Evolutionary conservation across 1,284 basidiomycete genomes (phyloP).

Genomic region (Austroboletus olivaceoglutinosus): DNA sequence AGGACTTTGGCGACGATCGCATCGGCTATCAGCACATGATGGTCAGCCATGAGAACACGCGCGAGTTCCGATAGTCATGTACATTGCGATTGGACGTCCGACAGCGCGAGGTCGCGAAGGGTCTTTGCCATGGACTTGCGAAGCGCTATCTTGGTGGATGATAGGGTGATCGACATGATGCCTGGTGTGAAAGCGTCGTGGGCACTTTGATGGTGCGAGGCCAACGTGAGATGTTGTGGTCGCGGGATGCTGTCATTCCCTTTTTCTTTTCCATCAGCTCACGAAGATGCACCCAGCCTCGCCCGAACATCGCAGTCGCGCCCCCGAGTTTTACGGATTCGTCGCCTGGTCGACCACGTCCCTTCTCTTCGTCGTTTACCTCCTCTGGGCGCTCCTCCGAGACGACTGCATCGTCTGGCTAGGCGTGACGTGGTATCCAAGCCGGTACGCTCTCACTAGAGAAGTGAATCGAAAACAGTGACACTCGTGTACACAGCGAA

Average conservation of each 20-base stretch:
- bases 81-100: conserved; percentile 62
- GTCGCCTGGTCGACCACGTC: conserved; percentile 80
- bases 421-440: conserved; percentile 87
- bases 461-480: no score
- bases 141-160: conserved; percentile 49
- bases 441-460: conserved; percentile 71
- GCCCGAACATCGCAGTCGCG: conserved; percentile 53
- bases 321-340: conserved; percentile 85
- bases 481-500: conserved; percentile 47
- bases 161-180: conserved; percentile 34
- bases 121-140: conserved; percentile 47
- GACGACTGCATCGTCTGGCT: conserved; percentile 56
- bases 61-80: conserved; percentile 9
- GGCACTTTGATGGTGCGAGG: no score
- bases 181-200: background rate
- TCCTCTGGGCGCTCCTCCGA: conserved; percentile 64
- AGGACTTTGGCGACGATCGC: conserved; percentile 49
- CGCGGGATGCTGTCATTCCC: background rate
- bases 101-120: conserved; percentile 43
- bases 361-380: conserved; percentile 65
- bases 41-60: no score
- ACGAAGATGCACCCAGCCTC: conserved; percentile 45
- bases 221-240: background rate
- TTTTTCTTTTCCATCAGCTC: no score
- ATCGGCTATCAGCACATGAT: conserved; percentile 55